Percentiles rank a stretch among this genome's conserved stretches.
Conservation (phyloP, 106 monocot genomes). For the Apostasia shenzhenica region DNA sequence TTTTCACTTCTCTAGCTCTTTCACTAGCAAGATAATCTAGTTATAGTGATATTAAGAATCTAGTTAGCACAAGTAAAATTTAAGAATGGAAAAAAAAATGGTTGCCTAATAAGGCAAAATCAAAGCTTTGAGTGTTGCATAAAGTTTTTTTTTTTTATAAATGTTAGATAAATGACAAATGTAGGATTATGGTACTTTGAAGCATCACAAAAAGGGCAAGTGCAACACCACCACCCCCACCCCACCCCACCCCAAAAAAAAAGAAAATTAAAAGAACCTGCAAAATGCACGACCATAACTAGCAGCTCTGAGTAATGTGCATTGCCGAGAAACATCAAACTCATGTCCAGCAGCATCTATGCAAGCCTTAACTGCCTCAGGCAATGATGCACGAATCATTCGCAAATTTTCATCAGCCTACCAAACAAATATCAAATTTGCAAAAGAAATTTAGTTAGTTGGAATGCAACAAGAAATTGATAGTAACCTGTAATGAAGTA, state of each 20-base stretch:
- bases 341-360: conserved; percentile 99
- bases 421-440: conserved; percentile 5
- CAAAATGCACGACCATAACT: conserved; percentile 97
- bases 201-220: neutral
- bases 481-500: neutral
- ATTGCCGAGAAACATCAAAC: conserved; percentile 83
- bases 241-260: neutral
- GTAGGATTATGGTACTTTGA: neutral
- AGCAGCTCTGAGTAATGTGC: conserved; percentile 87
- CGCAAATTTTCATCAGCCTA: conserved; percentile 97
- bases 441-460: no score
- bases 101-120: no score
- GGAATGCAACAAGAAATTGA: neutral
- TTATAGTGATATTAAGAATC: no score
- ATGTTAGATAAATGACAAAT: neutral
- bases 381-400: conserved; percentile 59
- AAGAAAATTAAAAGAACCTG: conserved; percentile 42
- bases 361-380: conserved; percentile 86
- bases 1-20: no score
- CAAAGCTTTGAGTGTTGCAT: neutral
- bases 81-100: no score
- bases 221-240: no score
- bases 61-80: no score
- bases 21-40: no score
- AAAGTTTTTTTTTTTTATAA: neutral